Base-by-base conservation (phyloP, 2,329 filamentous ascomycete species). In the Ophiosphaerella narmari region DNA sequence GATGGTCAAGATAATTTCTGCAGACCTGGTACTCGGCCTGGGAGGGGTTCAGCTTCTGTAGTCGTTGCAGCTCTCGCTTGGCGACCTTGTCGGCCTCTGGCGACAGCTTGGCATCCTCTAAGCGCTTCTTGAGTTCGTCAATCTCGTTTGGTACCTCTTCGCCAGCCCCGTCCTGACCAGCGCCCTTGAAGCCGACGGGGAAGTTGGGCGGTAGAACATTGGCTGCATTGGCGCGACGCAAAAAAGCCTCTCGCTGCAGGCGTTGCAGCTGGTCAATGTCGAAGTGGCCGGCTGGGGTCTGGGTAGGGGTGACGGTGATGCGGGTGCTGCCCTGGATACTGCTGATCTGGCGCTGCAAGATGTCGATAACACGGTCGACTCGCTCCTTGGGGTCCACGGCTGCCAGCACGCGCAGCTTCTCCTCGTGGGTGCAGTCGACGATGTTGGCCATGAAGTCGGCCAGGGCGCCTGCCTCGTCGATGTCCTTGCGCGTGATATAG, bases 371-470 rank as follows among this genome's bases (percentile, higher is more conserved):
- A 62, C 87, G 88, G 55, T 88, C 85, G 46, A 97, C 80, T 33
- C 94, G 83, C 39, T 88, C 84, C 60, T 89, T 89, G 39, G 94
- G 80, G 63, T 92, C 86, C 5, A 95, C 75, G 0, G 91, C 86
- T n/a, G 90, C 85, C 32, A 99, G 79, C 13, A 99, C 84, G 48
- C 89, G 85, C 46, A 99, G 80, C 73, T 96, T 97, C 69, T 99
- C 94, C 71, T 96, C 91, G 57, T 95, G 89, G 8, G 86, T 88
- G 43, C 89, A 87, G 56, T 96, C 91, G 2, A 96, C 84, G 21
- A 97, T 83, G 68, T 96, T 96, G 34, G 91, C 88, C 91, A 99
- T 97, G 71, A 97, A 97, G 71, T 99, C 94, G 6, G 94, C 93
- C 8, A 99, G 80, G 7, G 86, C 78, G 2, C 93, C 93, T 1